Conservation (phyloP, 495 filamentous ascomycete species). For the Penicillium bialowiezense region DNA sequence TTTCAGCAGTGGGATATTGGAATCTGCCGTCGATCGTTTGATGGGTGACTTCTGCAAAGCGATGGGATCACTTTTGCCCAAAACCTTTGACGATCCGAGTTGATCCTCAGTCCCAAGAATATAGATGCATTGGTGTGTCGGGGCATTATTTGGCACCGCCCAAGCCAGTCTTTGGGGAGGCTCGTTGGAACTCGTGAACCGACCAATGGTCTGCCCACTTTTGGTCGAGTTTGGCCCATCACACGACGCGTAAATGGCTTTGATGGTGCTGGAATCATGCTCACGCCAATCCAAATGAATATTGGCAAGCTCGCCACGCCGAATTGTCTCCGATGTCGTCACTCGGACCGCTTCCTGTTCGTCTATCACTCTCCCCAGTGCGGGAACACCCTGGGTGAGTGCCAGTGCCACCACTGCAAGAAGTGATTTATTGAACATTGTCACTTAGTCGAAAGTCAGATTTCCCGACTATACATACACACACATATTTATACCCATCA, state of each 20-base stretch:
- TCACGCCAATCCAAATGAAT: constrained; percentile 5
- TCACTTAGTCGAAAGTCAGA: neutral
- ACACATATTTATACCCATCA: neutral
- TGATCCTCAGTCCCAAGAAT: neutral
- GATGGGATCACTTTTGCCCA: constrained; percentile 12
- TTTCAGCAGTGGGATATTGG: constrained; percentile 13
- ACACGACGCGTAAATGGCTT: constrained; percentile 4
- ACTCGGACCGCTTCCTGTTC: constrained; percentile 2
- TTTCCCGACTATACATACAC: neutral
- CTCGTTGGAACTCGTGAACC: neutral
- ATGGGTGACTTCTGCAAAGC: neutral
- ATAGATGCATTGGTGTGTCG: constrained; percentile 5
- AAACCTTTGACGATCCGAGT: neutral
- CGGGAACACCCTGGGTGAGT: constrained; percentile 8
- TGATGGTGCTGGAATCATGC: neutral
- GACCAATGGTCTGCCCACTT: constrained; percentile 3
- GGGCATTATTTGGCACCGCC: constrained; percentile 10
- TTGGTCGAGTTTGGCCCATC: neutral
- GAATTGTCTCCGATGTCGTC: constrained; percentile 4
- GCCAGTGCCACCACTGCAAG: neutral
- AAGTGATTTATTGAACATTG: constrained; percentile 2
- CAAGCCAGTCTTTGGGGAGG: constrained; percentile 10
- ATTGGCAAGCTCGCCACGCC: constrained; percentile 8
- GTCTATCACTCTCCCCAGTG: neutral
- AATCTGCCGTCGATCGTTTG: constrained; percentile 11